Percentiles rank a stretch among this genome's conserved stretches.
Conservation (phyloP, 768 basidiomycete genomes). For the Filobasidium wieringae region DNA sequence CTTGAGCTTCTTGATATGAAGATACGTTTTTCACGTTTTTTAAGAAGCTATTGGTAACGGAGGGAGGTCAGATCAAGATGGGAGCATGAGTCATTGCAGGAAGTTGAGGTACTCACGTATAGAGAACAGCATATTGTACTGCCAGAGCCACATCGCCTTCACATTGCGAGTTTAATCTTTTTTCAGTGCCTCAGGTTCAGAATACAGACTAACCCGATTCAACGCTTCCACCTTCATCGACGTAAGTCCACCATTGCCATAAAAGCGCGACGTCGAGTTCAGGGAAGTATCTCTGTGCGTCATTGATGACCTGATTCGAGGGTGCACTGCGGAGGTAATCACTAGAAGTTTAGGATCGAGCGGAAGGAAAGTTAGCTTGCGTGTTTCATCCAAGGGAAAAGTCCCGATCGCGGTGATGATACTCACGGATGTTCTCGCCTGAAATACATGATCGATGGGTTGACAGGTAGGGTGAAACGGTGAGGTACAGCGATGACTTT, state of each 20-base stretch:
- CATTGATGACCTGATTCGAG: background rate
- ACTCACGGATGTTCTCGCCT: conserved; percentile 8
- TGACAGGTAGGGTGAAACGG: too few species aligned
- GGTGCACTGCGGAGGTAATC: conserved; percentile 8
- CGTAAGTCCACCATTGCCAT: conserved; percentile 10
- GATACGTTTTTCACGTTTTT: conserved; percentile 5
- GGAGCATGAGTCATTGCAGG: background rate
- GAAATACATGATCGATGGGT: conserved; percentile 7
- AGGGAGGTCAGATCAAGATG: background rate
- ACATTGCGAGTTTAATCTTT: background rate
- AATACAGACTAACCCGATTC: background rate
- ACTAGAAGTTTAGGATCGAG: background rate
- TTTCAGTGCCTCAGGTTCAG: background rate
- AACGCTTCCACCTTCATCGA: conserved; percentile 9
- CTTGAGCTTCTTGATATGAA: background rate
- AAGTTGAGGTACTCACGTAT: background rate
- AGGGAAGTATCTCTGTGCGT: conserved; percentile 4
- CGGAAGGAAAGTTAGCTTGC: background rate
- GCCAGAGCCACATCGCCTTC: conserved; percentile 6
- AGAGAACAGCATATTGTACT: conserved; percentile 9
- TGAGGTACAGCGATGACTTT: too few species aligned
- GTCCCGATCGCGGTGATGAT: background rate
- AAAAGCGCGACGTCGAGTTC: conserved; percentile 7
- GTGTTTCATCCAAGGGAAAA: background rate
- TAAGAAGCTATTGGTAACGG: conserved; percentile 3